Conservation (phyloP, 805 yeast genomes). For the Ogataea pignaliae region DNA sequence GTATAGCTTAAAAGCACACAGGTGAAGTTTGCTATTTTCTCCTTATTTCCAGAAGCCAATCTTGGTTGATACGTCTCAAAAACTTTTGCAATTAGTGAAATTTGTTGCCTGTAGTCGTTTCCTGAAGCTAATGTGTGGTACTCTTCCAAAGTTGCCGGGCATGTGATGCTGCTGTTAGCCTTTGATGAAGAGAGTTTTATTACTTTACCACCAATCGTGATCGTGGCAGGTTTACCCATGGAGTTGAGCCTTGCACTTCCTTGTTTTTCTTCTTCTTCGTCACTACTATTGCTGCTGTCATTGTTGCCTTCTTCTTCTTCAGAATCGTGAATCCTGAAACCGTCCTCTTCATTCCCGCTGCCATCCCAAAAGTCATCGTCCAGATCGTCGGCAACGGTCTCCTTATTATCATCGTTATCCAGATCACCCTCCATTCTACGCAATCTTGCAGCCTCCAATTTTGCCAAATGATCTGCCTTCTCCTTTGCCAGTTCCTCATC, state of each 20-base stretch:
- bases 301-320: slow-evolving; percentile 36
- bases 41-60: slow-evolving; percentile 77
- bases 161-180: slow-evolving; percentile 24
- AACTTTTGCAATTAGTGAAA: slow-evolving; percentile 48
- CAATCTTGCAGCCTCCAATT: slow-evolving; percentile 62
- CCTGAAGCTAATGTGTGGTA: slow-evolving; percentile 32
- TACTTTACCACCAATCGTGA: slow-evolving; percentile 32
- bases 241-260: slow-evolving; percentile 5
- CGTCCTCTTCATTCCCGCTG: slow-evolving; percentile 44
- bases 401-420: slow-evolving; percentile 35
- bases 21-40: slow-evolving; percentile 59
- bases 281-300: slow-evolving; percentile 30
- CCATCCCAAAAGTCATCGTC: slow-evolving; percentile 67
- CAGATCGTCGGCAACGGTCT: slow-evolving; percentile 62
- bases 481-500: slow-evolving; percentile 64
- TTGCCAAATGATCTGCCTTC: slow-evolving; percentile 52
- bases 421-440: slow-evolving; percentile 67
- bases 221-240: slow-evolving; percentile 15
- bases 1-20: slow-evolving; percentile 61
- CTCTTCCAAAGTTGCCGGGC: slow-evolving; percentile 48
- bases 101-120: slow-evolving; percentile 37
- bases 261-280: slow-evolving; percentile 15
- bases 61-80: slow-evolving; percentile 67
- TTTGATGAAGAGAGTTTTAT: slow-evolving; percentile 17
- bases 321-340: slow-evolving; percentile 36